Evolutionary conservation across 1,284 basidiomycete genomes (phyloP).

Genomic region (Pseudozyma thailandica): DNA sequence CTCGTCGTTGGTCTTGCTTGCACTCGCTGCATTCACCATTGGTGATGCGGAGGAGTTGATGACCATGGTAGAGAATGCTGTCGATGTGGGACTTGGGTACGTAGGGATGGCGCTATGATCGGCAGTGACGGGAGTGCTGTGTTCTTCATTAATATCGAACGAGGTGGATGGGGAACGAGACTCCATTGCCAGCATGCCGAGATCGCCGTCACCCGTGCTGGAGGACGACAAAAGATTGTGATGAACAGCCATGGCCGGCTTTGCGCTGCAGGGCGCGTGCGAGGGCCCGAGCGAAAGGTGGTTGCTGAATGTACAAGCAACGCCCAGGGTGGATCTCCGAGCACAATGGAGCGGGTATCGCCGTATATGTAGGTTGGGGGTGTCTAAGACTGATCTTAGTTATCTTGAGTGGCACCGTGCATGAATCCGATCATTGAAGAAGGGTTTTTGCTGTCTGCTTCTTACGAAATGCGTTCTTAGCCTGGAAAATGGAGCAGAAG

Average conservation of each 20-base stretch:
- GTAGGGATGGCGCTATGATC: slow-evolving; percentile 13
- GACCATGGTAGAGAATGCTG: slow-evolving; percentile 3
- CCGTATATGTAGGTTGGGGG: too few relatives aligned
- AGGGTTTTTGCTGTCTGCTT: too few relatives aligned
- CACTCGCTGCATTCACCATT: not conserved
- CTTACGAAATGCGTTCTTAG: too few relatives aligned
- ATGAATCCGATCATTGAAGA: too few relatives aligned
- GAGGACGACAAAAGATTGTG: slow-evolving; percentile 13
- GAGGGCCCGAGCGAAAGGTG: not conserved
- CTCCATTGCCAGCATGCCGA: slow-evolving; percentile 40
- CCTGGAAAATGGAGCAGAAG: too few relatives aligned
- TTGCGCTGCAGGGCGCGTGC: not conserved
- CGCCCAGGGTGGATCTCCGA: too few relatives aligned
- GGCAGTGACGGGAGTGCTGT: not conserved
- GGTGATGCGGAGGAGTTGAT: not conserved
- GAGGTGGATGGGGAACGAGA: slow-evolving; percentile 36
- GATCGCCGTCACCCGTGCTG: slow-evolving; percentile 37
- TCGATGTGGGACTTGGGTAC: slow-evolving; percentile 6
- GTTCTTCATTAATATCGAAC: slow-evolving; percentile 13
- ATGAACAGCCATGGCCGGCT: slow-evolving; percentile 6
- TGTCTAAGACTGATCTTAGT: too few relatives aligned
- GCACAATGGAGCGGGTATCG: too few relatives aligned
- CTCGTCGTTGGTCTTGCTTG: not conserved
- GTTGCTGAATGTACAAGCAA: too few relatives aligned
- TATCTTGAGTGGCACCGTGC: too few relatives aligned